Evolutionary conservation across 1,139 yeast genomes (phyloP).

Genomic region (Magnusiomyces clavatus): DNA sequence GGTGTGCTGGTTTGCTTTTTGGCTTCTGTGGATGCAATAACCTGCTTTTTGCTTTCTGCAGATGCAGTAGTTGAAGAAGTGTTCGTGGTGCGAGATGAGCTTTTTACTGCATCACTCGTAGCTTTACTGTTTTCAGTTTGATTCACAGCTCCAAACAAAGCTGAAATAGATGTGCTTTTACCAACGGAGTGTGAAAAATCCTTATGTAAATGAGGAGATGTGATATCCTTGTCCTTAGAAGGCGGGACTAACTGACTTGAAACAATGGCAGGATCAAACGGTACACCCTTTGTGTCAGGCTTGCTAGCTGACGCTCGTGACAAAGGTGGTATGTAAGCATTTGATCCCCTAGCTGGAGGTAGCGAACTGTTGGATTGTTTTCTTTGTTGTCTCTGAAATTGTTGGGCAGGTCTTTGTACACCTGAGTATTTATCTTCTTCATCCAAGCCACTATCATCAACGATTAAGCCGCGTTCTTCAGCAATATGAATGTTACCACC

Average conservation of each 20-base stretch:
- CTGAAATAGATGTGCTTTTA: conserved; percentile 14
- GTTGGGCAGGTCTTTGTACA: conserved; percentile 42
- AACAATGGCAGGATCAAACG: conserved; percentile 66
- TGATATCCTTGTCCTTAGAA: conserved; percentile 13
- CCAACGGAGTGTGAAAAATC: conserved; percentile 9
- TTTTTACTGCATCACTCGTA: neutral
- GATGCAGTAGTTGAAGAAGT: neutral
- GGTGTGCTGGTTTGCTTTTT: conserved; percentile 6
- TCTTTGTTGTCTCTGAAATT: conserved; percentile 1
- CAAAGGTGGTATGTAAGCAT: conserved; percentile 56
- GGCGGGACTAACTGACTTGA: conserved; percentile 32
- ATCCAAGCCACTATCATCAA: conserved; percentile 82
- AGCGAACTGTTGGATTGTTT: conserved; percentile 2
- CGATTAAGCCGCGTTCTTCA: conserved; percentile 76
- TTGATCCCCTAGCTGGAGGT: conserved; percentile 27
- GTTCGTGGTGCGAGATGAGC: neutral
- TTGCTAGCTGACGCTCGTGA: conserved; percentile 40
- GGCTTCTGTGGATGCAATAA: conserved; percentile 3
- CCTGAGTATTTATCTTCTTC: conserved; percentile 97
- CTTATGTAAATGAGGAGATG: conserved; percentile 5
- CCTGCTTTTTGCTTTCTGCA: conserved; percentile 5
- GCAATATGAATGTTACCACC: conserved; percentile 73
- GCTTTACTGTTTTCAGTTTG: neutral
- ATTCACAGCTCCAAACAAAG: conserved; percentile 9
- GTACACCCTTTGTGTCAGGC: conserved; percentile 19